Evolutionary conservation across 768 basidiomycete species (phyloP).

Genomic region (Agaricus blazei): DNA sequence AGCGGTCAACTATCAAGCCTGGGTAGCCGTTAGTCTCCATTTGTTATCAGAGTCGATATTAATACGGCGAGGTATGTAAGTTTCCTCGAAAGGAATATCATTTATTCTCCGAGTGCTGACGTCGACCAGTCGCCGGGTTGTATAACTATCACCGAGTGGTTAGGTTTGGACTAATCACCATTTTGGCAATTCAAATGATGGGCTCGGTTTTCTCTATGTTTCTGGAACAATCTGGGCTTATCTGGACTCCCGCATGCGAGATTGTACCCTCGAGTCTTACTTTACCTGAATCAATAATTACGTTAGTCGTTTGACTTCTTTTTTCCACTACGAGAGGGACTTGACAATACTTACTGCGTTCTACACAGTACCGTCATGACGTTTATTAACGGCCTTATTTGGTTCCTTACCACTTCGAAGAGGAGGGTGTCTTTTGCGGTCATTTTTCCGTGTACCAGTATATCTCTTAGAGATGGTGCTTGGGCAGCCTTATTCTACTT

Average conservation of each 20-base stretch:
- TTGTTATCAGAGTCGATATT: conserved; percentile 12
- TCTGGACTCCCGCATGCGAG: too few species aligned
- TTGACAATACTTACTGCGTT: too few species aligned
- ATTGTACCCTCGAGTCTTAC: too few species aligned
- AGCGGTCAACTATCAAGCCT: conserved; percentile 15
- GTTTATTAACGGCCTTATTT: not conserved
- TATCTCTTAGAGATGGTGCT: not conserved
- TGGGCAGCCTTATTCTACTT: conserved; percentile 6
- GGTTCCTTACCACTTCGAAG: not conserved
- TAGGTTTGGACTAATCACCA: not conserved
- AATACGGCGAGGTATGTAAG: conserved; percentile 14
- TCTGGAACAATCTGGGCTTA: too few species aligned
- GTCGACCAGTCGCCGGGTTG: not conserved
- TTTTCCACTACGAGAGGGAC: too few species aligned
- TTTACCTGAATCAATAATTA: too few species aligned
- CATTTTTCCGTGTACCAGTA: not conserved
- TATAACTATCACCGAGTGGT: not conserved
- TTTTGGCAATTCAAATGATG: not conserved
- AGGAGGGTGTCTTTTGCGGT: not conserved
- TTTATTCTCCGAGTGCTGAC: not conserved
- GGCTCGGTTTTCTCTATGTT: not conserved
- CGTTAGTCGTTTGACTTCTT: too few species aligned
- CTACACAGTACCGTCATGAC: not conserved
- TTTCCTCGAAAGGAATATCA: too few species aligned
- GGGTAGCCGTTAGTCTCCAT: conserved; percentile 12